Base-by-base conservation (phyloP, 768 basidiomycete species). In the Boletus subcaerulescens region DNA sequence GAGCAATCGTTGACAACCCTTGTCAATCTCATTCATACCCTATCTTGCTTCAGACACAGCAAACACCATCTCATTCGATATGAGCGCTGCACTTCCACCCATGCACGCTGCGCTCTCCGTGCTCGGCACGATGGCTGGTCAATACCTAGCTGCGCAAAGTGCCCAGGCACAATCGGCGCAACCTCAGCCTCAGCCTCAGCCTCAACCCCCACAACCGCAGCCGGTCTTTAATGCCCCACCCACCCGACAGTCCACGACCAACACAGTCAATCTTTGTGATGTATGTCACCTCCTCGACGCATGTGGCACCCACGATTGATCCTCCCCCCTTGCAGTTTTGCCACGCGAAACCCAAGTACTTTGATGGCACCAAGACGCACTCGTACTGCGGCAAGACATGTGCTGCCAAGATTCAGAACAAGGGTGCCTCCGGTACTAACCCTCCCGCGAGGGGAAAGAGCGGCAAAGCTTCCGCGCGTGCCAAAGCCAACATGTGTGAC, bases 331-430 rank as follows among this genome's bases (percentile, higher is more conserved):
- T 55, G 20, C 47, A 86, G 85, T 72, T 75, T 40, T 87, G 85
- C 63, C 78, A 81, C 53, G 57, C 71, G 33, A 77, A 79, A 46
- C 82, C 83, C 22, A 86, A 81, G 60, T 78, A 79, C 61, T 73
- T 73, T 58, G 84, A 85, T 55, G 81, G 82, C 13, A 71, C 66
- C 45, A 82, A 78, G 63, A 78, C 76, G 5, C 83, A 84, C 63
- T 74, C 78, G 0, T 86, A 78, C 59, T 86, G 84, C 59, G 71
- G 81, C 62, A 85, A 81, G 71, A 76, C 76, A 6, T 86, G 84
- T 62, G 73, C 74, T 40, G 80, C 82, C n/a, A 63, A 79, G 77
- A 69, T 71, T 53, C 60, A 73, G 73, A 67, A 60, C 53, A 61
- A 61, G 62, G 59, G 60, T 41, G 50, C 58, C 22, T 56, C 63